phyloP scores from a whole-genome alignment of 2,329 filamentous ascomycete genomes.

The Lasiodiplodia citricola region DNA sequence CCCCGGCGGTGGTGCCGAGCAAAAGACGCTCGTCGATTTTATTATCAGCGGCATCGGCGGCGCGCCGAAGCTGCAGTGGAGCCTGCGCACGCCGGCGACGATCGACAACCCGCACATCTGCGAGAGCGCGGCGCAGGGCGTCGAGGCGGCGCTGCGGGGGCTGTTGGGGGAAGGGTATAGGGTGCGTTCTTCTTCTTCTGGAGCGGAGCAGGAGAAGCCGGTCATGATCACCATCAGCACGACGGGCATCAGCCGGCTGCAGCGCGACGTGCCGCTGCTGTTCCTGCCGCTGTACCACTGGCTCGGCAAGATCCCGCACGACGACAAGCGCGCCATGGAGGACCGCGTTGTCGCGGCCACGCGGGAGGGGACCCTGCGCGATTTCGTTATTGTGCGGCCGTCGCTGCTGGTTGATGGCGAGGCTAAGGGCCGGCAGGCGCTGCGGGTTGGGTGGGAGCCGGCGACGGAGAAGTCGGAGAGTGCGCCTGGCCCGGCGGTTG shows the following conservation, averaged over 20 bases:
- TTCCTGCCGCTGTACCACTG: constrained; percentile 44
- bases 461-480: constrained; percentile 28
- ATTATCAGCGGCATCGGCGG: constrained; percentile 57
- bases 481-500: constrained; percentile 41
- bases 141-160: constrained; percentile 40
- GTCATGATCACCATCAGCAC: constrained; percentile 43
- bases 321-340: constrained; percentile 48
- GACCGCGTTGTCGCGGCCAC: constrained; percentile 35
- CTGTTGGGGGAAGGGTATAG: constrained; percentile 26
- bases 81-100: constrained; percentile 36
- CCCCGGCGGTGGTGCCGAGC: too few relatives aligned
- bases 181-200: neutral
- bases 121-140: constrained; percentile 36
- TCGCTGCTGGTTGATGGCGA: constrained; percentile 43
- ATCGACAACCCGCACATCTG: constrained; percentile 44
- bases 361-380: constrained; percentile 31
- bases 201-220: constrained; percentile 15
- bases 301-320: constrained; percentile 43
- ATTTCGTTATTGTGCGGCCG: constrained; percentile 44
- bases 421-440: constrained; percentile 34
- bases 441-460: constrained; percentile 43
- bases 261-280: constrained; percentile 44
- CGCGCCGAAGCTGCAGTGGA: constrained; percentile 35
- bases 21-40: constrained; percentile 43
- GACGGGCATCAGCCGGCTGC: constrained; percentile 42